Evolutionary conservation across 1,139 yeast species (phyloP).

Genomic region (Lodderomyces elongisporus): DNA sequence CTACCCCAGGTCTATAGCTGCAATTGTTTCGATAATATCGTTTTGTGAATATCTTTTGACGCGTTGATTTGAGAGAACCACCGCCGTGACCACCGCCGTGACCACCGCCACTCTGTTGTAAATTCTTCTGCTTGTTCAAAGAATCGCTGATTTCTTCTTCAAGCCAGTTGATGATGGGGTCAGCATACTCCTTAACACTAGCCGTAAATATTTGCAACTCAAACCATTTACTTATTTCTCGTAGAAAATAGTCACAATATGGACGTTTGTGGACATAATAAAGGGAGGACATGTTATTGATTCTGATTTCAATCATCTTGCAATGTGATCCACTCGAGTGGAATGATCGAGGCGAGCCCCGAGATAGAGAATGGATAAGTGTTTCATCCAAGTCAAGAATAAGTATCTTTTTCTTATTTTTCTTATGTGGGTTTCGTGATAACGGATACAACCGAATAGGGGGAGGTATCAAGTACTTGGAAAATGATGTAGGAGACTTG

Average conservation of each 20-base stretch:
- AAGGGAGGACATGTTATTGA: constrained; percentile 64
- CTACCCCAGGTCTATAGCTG: constrained; percentile 68
- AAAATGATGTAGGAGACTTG: constrained; percentile 54
- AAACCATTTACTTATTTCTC: constrained; percentile 81
- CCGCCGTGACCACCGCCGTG: neutral
- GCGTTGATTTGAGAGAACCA: neutral
- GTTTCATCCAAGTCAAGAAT: constrained; percentile 92
- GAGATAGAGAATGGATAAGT: constrained; percentile 79
- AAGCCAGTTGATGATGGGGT: constrained; percentile 91
- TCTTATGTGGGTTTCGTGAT: constrained; percentile 36
- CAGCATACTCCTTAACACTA: constrained; percentile 91
- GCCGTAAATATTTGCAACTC: constrained; percentile 90
- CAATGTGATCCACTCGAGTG: constrained; percentile 52
- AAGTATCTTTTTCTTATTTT: constrained; percentile 54
- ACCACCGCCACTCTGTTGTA: neutral
- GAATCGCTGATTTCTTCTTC: constrained; percentile 33
- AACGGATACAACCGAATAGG: constrained; percentile 44
- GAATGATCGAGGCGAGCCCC: constrained; percentile 47
- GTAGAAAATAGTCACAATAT: constrained; percentile 76
- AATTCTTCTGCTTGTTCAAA: constrained; percentile 9
- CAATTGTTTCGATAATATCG: constrained; percentile 81
- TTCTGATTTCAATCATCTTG: constrained; percentile 81
- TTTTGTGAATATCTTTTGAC: constrained; percentile 36
- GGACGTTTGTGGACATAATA: constrained; percentile 93
- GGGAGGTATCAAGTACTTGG: constrained; percentile 46